Evolutionary conservation across 768 basidiomycete species (phyloP), one percentile per base, ranked within the genome.

Genomic region (Rhodotorula paludigena): DNA sequence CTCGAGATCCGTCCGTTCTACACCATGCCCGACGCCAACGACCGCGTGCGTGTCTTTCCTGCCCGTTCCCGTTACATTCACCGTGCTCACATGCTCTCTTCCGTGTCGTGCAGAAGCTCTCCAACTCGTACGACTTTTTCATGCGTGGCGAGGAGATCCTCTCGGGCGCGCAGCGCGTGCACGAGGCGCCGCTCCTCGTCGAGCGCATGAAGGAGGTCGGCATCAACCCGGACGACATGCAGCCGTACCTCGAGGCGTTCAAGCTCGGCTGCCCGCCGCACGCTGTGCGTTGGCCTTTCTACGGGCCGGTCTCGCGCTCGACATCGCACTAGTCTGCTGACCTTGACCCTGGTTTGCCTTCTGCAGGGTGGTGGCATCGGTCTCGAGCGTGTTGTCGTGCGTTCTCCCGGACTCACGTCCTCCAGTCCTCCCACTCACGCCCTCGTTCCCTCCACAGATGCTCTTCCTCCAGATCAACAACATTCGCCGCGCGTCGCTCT

Each of bases 81-180:
- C 30, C 45, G 39, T 28, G 44, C 39, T 39, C 3, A n/a, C 39
- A 15, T 30, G 30, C 49, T 35, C 47, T 35, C 45, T 15, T 28
- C 15, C 28, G 15, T 2, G 18, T 32, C 35, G 5, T 38, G 20
- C 75, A 93, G 88, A 86, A 85, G 14, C 82, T 96, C 47, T 97
- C 96, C 57, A 98, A 98, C 80, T 98, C 96, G 32, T 99, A 98
- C 79, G 96, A 99, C 80, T 98, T 99, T 81, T 98, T 99, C 84
- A 97, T 99, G 94, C 86, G 96, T 39, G 96, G 96, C 18, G 92
- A 99, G 80, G 96, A 99, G 79, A 98, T 99, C 76, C 83, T 98
- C 47, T 97, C 94, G 7, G 96, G 96, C 23, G 96, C 94, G 35
- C 96, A 99, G 78, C 92, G 96, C 79, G 87, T 98, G 25, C 96